phyloP scores from a whole-genome alignment of 495 filamentous ascomycete genomes.

The Penicillium soppii region DNA sequence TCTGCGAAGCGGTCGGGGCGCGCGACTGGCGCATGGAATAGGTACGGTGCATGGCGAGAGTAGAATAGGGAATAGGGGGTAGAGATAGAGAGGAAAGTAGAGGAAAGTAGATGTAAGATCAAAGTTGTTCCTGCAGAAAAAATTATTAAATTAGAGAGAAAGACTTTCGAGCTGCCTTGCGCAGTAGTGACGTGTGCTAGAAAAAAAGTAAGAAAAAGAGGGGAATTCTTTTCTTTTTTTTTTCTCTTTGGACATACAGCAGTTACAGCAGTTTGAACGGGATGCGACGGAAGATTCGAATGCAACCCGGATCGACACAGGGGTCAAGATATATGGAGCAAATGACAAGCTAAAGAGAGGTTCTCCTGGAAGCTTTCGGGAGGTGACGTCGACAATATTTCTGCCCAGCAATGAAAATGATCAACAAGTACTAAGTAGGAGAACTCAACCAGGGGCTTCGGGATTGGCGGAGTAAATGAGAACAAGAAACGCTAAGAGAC shows the following conservation, averaged over 20 bases:
- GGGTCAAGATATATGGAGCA: constrained; percentile 5
- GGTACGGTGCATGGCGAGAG: constrained; percentile 80
- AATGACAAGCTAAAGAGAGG: constrained; percentile 3
- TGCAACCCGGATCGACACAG: constrained; percentile 33
- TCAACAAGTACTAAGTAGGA: background rate
- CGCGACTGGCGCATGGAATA: constrained; percentile 98
- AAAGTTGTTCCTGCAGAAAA: constrained; percentile 21
- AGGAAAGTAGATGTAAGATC: background rate
- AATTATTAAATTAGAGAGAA: constrained; percentile 15
- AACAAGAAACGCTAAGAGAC: background rate
- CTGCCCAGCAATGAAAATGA: background rate
- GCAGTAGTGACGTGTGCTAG: constrained; percentile 43
- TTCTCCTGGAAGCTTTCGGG: constrained; percentile 9
- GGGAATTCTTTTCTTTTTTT: background rate
- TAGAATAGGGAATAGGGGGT: background rate
- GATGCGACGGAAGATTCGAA: constrained; percentile 34
- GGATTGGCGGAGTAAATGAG: background rate
- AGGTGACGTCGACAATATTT: constrained; percentile 43
- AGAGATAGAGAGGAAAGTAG: constrained; percentile 6
- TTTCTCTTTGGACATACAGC: constrained; percentile 9
- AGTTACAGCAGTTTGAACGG: too few relatives aligned
- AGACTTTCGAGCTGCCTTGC: constrained; percentile 27
- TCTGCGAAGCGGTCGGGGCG: constrained; percentile 85
- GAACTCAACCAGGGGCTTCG: too few relatives aligned
- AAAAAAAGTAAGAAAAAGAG: constrained; percentile 19